Conservation (phyloP, 441 rosid species). For the Metrosideros polymorpha region DNA sequence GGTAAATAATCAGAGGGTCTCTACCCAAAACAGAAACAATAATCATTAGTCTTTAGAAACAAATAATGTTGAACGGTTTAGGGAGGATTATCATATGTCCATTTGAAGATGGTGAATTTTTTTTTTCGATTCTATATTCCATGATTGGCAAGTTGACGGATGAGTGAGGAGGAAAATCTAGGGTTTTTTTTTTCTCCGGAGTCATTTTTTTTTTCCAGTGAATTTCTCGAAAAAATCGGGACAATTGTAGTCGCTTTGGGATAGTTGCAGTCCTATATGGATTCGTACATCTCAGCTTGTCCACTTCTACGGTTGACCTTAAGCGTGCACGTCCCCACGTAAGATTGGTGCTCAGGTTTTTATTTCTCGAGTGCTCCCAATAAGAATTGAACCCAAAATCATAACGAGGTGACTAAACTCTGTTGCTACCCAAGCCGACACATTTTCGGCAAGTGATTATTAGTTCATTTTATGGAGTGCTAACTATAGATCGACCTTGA, state of each 20-base stretch:
- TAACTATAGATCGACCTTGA: background rate
- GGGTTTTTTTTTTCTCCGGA: no score
- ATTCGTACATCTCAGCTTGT: background rate
- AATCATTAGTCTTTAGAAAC: background rate
- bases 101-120: background rate
- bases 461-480: background rate
- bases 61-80: background rate
- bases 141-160: background rate
- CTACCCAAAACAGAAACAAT: background rate
- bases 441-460: background rate
- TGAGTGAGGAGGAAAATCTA: background rate
- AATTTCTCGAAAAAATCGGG: background rate
- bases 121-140: background rate
- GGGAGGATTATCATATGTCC: background rate
- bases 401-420: background rate
- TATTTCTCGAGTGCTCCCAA: background rate
- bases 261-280: background rate
- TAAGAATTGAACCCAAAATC: background rate
- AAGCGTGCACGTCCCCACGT: background rate
- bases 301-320: background rate
- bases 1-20: background rate
- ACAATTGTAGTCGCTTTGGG: background rate
- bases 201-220: background rate
- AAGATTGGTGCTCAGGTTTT: background rate
- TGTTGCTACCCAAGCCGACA: background rate